phyloP scores from a whole-genome alignment of 1,284 basidiomycete species.

The Pholiota adiposa region DNA sequence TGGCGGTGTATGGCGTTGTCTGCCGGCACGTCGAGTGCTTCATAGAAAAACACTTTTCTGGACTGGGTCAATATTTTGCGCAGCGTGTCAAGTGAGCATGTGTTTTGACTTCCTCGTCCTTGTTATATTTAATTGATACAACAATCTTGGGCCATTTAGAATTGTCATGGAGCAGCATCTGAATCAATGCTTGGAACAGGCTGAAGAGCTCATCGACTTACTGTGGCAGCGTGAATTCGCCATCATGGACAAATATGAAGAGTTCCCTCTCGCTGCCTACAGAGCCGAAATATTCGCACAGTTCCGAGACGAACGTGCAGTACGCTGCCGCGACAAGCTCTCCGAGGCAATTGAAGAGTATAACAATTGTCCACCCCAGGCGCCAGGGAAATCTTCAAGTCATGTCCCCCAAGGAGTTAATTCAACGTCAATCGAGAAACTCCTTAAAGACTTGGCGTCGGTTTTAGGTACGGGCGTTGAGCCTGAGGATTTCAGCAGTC shows the following conservation, averaged over 20 bases:
- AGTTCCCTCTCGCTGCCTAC: slow-evolving; percentile 54
- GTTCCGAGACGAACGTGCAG: slow-evolving; percentile 49
- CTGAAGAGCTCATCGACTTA: slow-evolving; percentile 46
- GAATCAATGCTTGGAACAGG: slow-evolving; percentile 36
- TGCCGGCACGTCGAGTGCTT: slow-evolving; percentile 20
- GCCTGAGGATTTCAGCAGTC: slow-evolving; percentile 49
- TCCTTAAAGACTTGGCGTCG: slow-evolving; percentile 44
- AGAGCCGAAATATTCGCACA: slow-evolving; percentile 56
- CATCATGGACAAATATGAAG: slow-evolving; percentile 64
- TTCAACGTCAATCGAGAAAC: slow-evolving; percentile 25
- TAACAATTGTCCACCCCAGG: too few relatives aligned
- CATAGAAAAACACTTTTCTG: slow-evolving; percentile 20
- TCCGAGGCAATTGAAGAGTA: slow-evolving; percentile 32
- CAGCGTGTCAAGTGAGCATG: slow-evolving; percentile 20
- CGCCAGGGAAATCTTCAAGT: too few relatives aligned
- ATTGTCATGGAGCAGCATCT: slow-evolving; percentile 15
- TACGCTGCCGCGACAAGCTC: slow-evolving; percentile 44
- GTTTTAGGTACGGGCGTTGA: slow-evolving; percentile 47
- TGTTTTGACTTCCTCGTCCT: too few relatives aligned
- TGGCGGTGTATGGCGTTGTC: slow-evolving; percentile 20
- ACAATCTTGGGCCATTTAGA: slow-evolving; percentile 10
- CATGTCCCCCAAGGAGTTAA: too few relatives aligned
- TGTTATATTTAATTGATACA: not conserved
- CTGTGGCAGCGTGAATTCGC: slow-evolving; percentile 60
- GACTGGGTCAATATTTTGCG: slow-evolving; percentile 24